phyloP scores from a whole-genome alignment of 345 rosid genomes.

The Salix koriyanagi region DNA sequence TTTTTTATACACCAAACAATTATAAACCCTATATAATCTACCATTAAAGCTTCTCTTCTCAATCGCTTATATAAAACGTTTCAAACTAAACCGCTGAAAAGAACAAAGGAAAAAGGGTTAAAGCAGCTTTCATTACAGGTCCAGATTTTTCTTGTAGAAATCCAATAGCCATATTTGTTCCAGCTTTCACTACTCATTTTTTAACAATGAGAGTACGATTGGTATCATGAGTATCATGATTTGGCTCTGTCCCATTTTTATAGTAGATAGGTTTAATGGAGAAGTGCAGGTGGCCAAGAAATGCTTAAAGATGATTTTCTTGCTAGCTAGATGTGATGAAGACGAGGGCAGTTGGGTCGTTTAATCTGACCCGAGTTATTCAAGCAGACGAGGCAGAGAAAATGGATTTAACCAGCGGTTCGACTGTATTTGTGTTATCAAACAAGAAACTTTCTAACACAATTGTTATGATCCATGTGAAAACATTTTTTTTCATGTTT shows the following conservation, averaged over 20 bases:
- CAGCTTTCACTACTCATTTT: no score
- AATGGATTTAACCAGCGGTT: not conserved
- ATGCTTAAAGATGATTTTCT: slow-evolving; percentile 53
- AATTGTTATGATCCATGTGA: slow-evolving; percentile 29
- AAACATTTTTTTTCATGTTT: not conserved
- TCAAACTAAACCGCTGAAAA: slow-evolving; percentile 33
- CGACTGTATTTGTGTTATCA: slow-evolving; percentile 33
- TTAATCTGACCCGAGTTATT: slow-evolving; percentile 56
- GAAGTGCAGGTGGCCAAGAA: slow-evolving; percentile 50
- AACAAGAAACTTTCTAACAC: slow-evolving; percentile 45
- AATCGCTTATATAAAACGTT: no score
- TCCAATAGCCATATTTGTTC: slow-evolving; percentile 56
- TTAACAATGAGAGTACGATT: not conserved
- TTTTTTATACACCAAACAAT: no score
- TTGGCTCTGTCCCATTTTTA: not conserved
- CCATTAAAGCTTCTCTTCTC: no score
- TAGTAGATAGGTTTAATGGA: not conserved
- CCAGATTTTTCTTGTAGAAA: slow-evolving; percentile 48
- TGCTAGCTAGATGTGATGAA: slow-evolving; percentile 55
- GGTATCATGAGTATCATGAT: not conserved
- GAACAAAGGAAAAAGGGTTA: slow-evolving; percentile 51
- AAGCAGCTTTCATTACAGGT: slow-evolving; percentile 28
- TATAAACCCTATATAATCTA: no score
- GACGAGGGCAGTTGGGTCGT: slow-evolving; percentile 58
- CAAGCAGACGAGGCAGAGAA: slow-evolving; percentile 34